Conservation (phyloP, 306 rosid species). For the Cicer cuneatum region DNA sequence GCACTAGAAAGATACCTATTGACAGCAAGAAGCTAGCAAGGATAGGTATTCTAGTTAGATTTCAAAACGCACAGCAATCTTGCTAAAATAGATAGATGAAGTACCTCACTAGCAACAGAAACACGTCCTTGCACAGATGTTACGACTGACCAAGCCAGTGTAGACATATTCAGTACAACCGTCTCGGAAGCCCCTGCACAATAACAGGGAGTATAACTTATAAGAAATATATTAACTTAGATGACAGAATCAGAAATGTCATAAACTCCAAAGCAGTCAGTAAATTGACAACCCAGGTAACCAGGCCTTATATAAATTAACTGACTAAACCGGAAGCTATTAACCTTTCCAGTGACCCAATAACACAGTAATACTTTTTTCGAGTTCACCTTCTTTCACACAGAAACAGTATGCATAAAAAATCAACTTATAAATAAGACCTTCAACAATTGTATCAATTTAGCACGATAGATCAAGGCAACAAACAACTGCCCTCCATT, state of each 20-base stretch:
- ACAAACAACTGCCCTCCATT: not conserved
- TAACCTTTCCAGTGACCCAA: slow-evolving; percentile 15
- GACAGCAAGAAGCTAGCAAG: slow-evolving; percentile 18
- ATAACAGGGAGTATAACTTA: slow-evolving; percentile 40
- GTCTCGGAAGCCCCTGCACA: slow-evolving; percentile 87
- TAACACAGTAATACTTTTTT: not conserved
- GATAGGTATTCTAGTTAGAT: slow-evolving; percentile 12
- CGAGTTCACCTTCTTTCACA: not conserved
- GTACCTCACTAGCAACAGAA: slow-evolving; percentile 95
- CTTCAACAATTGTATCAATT: not conserved
- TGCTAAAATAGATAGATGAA: slow-evolving; percentile 29
- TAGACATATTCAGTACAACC: slow-evolving; percentile 85
- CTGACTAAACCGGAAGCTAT: slow-evolving; percentile 22
- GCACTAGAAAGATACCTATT: slow-evolving; percentile 22
- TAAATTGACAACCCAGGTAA: slow-evolving; percentile 29
- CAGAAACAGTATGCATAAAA: not conserved
- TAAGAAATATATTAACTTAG: slow-evolving; percentile 12
- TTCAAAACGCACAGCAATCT: slow-evolving; percentile 26
- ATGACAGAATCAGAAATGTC: slow-evolving; percentile 24
- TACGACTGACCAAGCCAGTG: slow-evolving; percentile 92
- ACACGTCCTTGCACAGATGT: slow-evolving; percentile 90
- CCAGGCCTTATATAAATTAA: not conserved
- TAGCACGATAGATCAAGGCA: not conserved
- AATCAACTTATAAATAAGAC: not conserved
- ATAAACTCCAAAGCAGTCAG: slow-evolving; percentile 1